These are phyloP conservation scores for Plasmodiophora brassicae DNA, from an alignment of 208 protist species.

Conservation along the genomic window DNA sequence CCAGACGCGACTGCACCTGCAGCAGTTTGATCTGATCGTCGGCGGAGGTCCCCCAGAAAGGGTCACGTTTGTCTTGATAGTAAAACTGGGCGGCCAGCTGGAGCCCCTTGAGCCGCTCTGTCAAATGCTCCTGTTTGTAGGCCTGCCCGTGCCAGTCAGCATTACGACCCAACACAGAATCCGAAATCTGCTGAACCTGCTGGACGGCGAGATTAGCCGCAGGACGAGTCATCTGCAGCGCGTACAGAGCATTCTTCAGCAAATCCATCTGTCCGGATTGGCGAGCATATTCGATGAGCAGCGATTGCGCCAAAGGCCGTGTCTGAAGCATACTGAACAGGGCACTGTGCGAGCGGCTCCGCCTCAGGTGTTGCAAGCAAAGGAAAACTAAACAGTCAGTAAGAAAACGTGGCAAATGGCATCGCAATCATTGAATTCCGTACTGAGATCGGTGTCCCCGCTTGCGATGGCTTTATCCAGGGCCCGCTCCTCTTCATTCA, in stretches of 20 bases:
- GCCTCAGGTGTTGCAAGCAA: not conserved
- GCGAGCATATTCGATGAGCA: not conserved
- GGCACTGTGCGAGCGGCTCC: not conserved
- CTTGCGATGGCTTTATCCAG: constrained; percentile 20
- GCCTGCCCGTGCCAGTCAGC: not conserved
- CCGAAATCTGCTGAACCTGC: not conserved
- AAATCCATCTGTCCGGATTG: not conserved
- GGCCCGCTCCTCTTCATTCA: constrained; percentile 5
- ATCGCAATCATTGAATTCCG: not conserved
- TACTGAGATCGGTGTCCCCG: constrained; percentile 6
- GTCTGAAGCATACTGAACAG: not conserved
- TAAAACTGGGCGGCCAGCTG: not conserved
- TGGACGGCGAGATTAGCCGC: not conserved
- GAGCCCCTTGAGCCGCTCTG: not conserved
- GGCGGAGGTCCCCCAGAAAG: not conserved
- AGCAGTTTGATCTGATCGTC: not conserved
- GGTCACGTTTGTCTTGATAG: not conserved
- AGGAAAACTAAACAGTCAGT: not conserved
- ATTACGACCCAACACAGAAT: too few species aligned
- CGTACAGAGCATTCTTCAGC: not conserved
- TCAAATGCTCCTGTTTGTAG: not conserved
- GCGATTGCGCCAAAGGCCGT: not conserved
- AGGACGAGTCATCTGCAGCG: not conserved
- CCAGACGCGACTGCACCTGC: not conserved
- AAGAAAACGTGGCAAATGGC: not conserved